Base-by-base conservation (phyloP, 257 asterid species). In the Solanum stenotomum region DNA sequence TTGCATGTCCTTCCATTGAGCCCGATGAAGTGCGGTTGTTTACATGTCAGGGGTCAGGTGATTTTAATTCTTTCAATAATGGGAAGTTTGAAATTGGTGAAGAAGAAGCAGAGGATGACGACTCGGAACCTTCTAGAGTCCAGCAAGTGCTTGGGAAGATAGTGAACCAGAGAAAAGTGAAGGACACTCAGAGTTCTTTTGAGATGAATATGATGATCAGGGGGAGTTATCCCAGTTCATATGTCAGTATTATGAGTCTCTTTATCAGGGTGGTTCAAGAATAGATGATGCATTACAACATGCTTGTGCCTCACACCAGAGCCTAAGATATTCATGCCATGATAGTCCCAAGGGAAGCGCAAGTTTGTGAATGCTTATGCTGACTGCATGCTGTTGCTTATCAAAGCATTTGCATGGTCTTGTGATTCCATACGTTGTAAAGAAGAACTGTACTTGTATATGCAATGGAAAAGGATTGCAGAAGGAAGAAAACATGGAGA, bases 61-160 rank as follows among this genome's bases (percentile, higher is more conserved):
- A 97, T 82, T 93, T 94, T 85, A 95, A 92, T 72, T 92, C 87
- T 76, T 88, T 91, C 7, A 98, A 94, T 91, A 92, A 93, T 46
- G 98, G 96, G 25, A 96, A 90, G 89, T 96, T 97, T 90, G 99
- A 96, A 93, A 95, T 97, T 10, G 99, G 98, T 18, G 96, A 92
- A 37, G 98, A 96, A 88, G 98, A 93, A 79, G 95, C 90, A 82
- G 91, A 89, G 49, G 92, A 89, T 31, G 91, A 90, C 31, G 91
- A 91, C 10, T 18, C 70, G 2, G 98, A 90, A 86, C 95, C 97
- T 56, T 29, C 91, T 44, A 94, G 98, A 85, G 65, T 56, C 98
- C 98, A 44, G 89, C 82, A 15, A 95, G 98, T 87, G 98, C 94
- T 83, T 96, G 98, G 99, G 99, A 97, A 88, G 98, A 94, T 35